Conservation (phyloP, 306 rosid genomes). For the Pterocarpus santalinus region DNA sequence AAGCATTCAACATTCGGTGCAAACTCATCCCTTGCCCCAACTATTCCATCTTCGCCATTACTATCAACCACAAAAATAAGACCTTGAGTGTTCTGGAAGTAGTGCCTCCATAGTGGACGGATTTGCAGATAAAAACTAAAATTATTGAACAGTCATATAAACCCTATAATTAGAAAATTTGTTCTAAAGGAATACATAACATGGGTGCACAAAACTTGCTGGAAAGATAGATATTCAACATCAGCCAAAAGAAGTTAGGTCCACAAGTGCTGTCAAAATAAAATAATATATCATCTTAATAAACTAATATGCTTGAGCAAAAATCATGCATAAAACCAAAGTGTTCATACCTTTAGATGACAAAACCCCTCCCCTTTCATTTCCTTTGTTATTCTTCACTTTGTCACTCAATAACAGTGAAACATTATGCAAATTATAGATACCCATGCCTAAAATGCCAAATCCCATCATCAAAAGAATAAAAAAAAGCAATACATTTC, state of each 20-base stretch:
- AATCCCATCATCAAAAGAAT: not conserved
- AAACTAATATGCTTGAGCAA: not conserved
- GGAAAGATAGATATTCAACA: conserved; percentile 19
- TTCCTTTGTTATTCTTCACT: not conserved
- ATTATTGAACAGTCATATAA: conserved; percentile 25
- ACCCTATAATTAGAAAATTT: conserved; percentile 7
- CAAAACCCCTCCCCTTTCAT: not conserved
- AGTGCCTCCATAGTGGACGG: conserved; percentile 99
- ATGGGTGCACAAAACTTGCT: conserved; percentile 4
- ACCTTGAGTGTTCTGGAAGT: conserved; percentile 99
- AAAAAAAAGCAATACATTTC: not conserved
- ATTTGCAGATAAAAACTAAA: conserved; percentile 60
- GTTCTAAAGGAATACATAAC: conserved; percentile 24
- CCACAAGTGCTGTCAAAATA: no score
- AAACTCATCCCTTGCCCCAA: conserved; percentile 97
- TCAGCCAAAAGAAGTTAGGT: not conserved
- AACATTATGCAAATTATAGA: not conserved
- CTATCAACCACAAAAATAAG: conserved; percentile 98
- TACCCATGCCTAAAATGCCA: not conserved
- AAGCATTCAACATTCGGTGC: conserved; percentile 75
- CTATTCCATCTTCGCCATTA: conserved; percentile 93
- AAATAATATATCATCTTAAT: not conserved
- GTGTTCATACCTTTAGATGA: not conserved
- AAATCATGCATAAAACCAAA: not conserved
- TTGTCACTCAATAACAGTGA: conserved; percentile 16